These are phyloP conservation scores for Avena insularis DNA, from an alignment of 176 grass and related monocot species.

Conservation along the genomic window DNA sequence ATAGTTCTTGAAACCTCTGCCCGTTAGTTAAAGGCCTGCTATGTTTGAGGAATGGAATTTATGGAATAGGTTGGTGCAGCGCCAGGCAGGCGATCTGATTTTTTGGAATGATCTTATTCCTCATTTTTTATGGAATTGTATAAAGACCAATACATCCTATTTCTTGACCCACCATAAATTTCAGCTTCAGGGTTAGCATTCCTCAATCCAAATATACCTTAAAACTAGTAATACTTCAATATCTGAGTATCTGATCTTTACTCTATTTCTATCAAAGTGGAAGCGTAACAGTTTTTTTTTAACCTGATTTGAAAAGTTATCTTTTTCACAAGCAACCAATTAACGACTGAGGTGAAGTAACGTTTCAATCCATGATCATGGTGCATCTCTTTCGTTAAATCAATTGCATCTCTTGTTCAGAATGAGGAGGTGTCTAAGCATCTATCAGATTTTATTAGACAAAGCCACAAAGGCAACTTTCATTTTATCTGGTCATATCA, in stretches of 20 bases:
- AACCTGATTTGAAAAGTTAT: background rate
- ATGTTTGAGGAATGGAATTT: conserved; percentile 16
- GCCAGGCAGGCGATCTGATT: background rate
- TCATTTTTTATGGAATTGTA: conserved; percentile 4
- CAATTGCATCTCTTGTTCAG: conserved; percentile 30
- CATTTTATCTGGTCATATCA: conserved; percentile 30
- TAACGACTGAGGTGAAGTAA: conserved; percentile 21
- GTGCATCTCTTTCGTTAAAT: conserved; percentile 25
- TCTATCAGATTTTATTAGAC: conserved; percentile 31
- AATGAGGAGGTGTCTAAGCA: conserved; percentile 6
- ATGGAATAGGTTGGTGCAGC: conserved; percentile 8
- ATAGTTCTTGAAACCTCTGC: background rate
- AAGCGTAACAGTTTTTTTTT: conserved; percentile 14
- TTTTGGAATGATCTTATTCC: background rate
- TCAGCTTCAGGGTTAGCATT: conserved; percentile 27
- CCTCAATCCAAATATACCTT: conserved; percentile 28
- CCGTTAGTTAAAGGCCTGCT: conserved; percentile 15
- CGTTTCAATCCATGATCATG: conserved; percentile 13
- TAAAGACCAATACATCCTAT: conserved; percentile 7
- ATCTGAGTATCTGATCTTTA: background rate
- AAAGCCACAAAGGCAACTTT: background rate
- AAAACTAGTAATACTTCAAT: conserved; percentile 32
- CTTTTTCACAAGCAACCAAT: background rate
- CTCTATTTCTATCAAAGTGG: background rate
- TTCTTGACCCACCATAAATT: conserved; percentile 15